These are phyloP conservation scores for Aspergillus terreus DNA, from an alignment of 2,329 filamentous ascomycete species.

Conservation along the genomic window DNA sequence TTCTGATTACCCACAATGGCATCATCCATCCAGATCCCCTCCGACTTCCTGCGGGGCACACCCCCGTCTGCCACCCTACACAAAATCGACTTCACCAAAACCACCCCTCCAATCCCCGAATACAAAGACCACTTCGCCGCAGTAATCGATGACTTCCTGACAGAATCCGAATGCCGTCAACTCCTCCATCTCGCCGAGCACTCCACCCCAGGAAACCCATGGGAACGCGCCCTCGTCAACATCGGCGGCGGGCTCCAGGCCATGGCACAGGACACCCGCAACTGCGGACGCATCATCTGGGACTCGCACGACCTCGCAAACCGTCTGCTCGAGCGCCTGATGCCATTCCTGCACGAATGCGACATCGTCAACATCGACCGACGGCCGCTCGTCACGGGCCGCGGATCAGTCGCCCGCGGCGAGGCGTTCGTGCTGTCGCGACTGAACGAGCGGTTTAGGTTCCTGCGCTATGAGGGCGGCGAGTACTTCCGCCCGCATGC, in stretches of 20 bases:
- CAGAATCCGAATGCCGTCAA: constrained; percentile 19
- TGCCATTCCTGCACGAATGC: constrained; percentile 47
- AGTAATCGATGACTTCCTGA: constrained; percentile 10
- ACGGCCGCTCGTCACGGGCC: constrained; percentile 42
- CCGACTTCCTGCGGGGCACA: background rate
- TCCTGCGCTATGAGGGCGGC: constrained; percentile 66
- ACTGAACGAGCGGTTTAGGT: constrained; percentile 70
- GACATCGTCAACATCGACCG: constrained; percentile 35
- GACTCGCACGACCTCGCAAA: constrained; percentile 61
- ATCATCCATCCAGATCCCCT: background rate
- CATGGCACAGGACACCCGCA: constrained; percentile 55
- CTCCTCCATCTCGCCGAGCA: constrained; percentile 52
- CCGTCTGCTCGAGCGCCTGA: constrained; percentile 60
- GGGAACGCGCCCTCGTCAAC: constrained; percentile 67
- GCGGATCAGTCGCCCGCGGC: constrained; percentile 28
- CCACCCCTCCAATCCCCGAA: constrained; percentile 9
- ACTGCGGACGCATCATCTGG: constrained; percentile 73
- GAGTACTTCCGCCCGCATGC: constrained; percentile 72
- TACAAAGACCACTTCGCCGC: constrained; percentile 12
- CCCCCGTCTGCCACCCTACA: constrained; percentile 1
- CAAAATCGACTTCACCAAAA: constrained; percentile 8
- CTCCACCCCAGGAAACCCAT: constrained; percentile 40
- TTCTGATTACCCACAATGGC: background rate
- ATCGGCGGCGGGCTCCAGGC: constrained; percentile 59
- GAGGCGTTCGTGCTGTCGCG: constrained; percentile 37